Evolutionary conservation across 108 stramenopile genomes (phyloP).

Genomic region (Cyclotella atomus): DNA sequence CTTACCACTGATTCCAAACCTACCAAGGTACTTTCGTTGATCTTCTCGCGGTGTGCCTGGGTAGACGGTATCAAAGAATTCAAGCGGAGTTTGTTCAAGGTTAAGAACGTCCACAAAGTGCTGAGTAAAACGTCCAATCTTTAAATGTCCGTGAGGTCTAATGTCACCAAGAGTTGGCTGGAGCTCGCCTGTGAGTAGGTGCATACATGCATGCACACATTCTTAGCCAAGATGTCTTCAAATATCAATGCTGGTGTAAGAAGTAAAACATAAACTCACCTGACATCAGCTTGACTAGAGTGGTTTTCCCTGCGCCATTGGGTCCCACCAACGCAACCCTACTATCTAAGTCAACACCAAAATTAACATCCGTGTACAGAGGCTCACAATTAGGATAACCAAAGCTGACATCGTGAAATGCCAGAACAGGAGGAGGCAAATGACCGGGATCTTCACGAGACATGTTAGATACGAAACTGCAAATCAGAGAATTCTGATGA

Average conservation of each 20-base stretch:
- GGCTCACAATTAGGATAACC: slow-evolving; percentile 95
- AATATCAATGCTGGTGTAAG: too few relatives aligned
- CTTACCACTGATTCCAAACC: slow-evolving; percentile 95
- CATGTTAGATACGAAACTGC: too few relatives aligned
- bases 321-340: slow-evolving; percentile 83
- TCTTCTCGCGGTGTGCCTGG: slow-evolving; percentile 83
- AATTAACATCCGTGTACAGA: slow-evolving; percentile 92
- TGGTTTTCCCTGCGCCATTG: slow-evolving; percentile 94
- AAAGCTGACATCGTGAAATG: slow-evolving; percentile 96
- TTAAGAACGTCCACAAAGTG: slow-evolving; percentile 99
- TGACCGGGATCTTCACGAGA: slow-evolving; percentile 97
- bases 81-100: slow-evolving; percentile 92
- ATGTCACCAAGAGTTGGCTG: slow-evolving; percentile 92
- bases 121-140: slow-evolving; percentile 96
- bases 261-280: too few relatives aligned
- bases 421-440: slow-evolving; percentile 97
- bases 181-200: slow-evolving; percentile 91
- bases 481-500: too few relatives aligned
- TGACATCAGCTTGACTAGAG: slow-evolving; percentile 95
- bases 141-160: slow-evolving; percentile 96
- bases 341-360: slow-evolving; percentile 98
- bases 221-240: too few relatives aligned
- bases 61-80: slow-evolving; percentile 91
- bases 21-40: slow-evolving; percentile 92
- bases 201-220: too few relatives aligned